phyloP scores from a whole-genome alignment of 2,329 filamentous ascomycete genomes.

The Alternaria gaisen region DNA sequence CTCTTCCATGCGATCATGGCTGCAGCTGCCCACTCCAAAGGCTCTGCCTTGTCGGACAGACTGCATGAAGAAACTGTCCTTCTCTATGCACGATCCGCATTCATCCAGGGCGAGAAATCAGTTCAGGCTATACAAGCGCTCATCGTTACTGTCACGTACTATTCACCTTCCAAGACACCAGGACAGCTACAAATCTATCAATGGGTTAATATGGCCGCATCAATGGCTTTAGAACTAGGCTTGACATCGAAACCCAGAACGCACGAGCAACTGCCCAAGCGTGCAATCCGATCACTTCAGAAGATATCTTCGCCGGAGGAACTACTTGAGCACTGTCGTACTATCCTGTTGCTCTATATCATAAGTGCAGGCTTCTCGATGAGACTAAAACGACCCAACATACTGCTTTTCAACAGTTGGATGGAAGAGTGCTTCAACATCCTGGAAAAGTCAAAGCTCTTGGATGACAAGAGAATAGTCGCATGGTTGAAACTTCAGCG shows the following conservation, averaged over 20 bases:
- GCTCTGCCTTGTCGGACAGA: constrained; percentile 40
- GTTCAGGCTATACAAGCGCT: constrained; percentile 49
- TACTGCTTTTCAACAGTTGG: constrained; percentile 48
- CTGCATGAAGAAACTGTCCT: constrained; percentile 47
- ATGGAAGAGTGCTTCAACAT: constrained; percentile 47
- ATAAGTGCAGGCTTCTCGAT: constrained; percentile 47
- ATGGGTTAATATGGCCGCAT: constrained; percentile 48
- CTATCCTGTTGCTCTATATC: constrained; percentile 43
- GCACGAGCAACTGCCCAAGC: constrained; percentile 49
- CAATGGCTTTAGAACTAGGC: constrained; percentile 49
- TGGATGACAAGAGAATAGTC: constrained; percentile 42
- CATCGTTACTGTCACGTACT: constrained; percentile 46
- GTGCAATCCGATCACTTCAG: constrained; percentile 43
- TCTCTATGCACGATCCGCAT: constrained; percentile 44
- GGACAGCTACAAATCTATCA: constrained; percentile 47
- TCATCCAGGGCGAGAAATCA: constrained; percentile 50
- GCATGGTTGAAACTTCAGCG: constrained; percentile 47
- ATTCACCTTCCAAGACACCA: constrained; percentile 45
- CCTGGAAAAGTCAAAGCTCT: constrained; percentile 42
- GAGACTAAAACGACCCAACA: constrained; percentile 46
- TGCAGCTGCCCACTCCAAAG: constrained; percentile 46
- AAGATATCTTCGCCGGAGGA: constrained; percentile 48
- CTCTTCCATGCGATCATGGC: constrained; percentile 51
- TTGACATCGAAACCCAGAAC: constrained; percentile 48
- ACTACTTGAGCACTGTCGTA: constrained; percentile 47